Conservation (phyloP, 805 yeast species). For the Candida dajiaensis region DNA sequence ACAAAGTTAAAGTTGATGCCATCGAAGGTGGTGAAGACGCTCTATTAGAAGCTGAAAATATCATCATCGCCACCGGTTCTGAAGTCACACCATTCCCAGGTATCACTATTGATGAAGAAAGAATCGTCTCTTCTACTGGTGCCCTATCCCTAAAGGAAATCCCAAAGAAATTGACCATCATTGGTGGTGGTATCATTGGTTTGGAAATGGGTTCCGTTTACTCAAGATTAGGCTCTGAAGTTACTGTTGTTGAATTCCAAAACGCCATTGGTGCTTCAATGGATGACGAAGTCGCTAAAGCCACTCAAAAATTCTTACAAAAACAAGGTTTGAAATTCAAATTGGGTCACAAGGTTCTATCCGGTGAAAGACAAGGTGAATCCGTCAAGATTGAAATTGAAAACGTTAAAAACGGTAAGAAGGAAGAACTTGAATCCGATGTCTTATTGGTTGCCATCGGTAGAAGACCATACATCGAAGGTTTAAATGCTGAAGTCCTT, state of each 20-base stretch:
- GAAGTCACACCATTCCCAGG: constrained; percentile 99
- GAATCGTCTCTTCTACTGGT: constrained; percentile 96
- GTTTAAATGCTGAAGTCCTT: constrained; percentile 79
- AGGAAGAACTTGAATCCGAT: constrained; percentile 78
- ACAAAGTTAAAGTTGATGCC: constrained; percentile 73
- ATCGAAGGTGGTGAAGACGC: constrained; percentile 78
- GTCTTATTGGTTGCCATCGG: constrained; percentile 96
- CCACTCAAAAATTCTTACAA: constrained; percentile 80
- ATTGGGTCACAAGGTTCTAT: constrained; percentile 83
- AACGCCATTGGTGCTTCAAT: constrained; percentile 94
- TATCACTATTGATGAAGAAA: constrained; percentile 90
- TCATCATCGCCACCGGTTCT: constrained; percentile 97
- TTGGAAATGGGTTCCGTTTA: constrained; percentile 99
- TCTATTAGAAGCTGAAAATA: constrained; percentile 72
- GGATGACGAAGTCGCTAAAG: constrained; percentile 93
- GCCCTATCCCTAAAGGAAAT: constrained; percentile 77
- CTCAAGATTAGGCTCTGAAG: constrained; percentile 92
- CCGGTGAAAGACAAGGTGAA: constrained; percentile 87
- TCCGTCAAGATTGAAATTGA: constrained; percentile 82
- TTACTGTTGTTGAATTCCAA: constrained; percentile 89
- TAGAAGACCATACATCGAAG: constrained; percentile 94
- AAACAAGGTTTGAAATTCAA: constrained; percentile 96
- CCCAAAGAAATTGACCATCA: constrained; percentile 87
- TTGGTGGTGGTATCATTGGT: constrained; percentile 99
- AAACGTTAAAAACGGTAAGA: constrained; percentile 79